Evolutionary conservation across 345 rosid genomes (phyloP).

Genomic region (Dovyalis caffra): DNA sequence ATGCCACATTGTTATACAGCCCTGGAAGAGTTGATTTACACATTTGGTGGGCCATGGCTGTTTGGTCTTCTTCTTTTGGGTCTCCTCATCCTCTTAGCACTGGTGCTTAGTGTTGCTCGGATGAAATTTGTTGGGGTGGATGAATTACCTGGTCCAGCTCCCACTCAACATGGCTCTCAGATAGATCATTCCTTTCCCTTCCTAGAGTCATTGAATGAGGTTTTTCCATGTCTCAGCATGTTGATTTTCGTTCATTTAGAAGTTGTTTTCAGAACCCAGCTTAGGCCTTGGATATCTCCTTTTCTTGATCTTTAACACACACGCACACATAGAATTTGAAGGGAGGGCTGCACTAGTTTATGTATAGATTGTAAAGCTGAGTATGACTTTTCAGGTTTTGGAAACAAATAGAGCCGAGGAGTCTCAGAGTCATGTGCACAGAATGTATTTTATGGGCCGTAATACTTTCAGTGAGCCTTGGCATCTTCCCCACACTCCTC

Average conservation of each 20-base stretch:
- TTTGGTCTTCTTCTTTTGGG: slow-evolving; percentile 84
- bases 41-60: slow-evolving; percentile 99
- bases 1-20: slow-evolving; percentile 96
- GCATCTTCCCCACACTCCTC: slow-evolving; percentile 95
- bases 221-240: slow-evolving; percentile 28
- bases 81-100: slow-evolving; percentile 84
- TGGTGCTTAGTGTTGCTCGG: slow-evolving; percentile 97
- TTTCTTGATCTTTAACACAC: not conserved
- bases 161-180: slow-evolving; percentile 90
- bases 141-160: slow-evolving; percentile 86
- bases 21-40: slow-evolving; percentile 93
- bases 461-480: slow-evolving; percentile 96
- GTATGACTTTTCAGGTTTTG: slow-evolving; percentile 60
- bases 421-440: slow-evolving; percentile 92
- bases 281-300: not conserved
- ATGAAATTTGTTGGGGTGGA: slow-evolving; percentile 97
- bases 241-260: not conserved
- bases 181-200: slow-evolving; percentile 96
- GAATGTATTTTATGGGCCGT: slow-evolving; percentile 97
- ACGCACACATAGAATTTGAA: not conserved
- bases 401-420: slow-evolving; percentile 98
- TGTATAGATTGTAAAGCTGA: slow-evolving; percentile 17
- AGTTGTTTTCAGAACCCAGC: not conserved
- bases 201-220: slow-evolving; percentile 98
- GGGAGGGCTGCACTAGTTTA: slow-evolving; percentile 1